Base-by-base conservation (phyloP, 257 asterid species). In the Eustoma russellianum region DNA sequence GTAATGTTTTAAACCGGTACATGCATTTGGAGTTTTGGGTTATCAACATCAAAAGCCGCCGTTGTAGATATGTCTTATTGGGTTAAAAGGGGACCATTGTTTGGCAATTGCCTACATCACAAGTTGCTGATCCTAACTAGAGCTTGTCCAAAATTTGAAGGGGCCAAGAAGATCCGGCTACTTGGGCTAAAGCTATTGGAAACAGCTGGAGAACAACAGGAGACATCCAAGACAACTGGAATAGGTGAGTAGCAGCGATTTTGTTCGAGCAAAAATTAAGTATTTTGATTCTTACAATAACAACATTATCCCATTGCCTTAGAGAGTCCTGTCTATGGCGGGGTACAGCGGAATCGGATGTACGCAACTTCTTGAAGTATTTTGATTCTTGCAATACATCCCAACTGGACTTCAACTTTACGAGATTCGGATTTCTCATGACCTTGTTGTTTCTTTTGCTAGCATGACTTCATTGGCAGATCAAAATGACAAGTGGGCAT, bases 121-220 rank as follows among this genome's bases (percentile, higher is more conserved):
- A 24, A 24, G 30, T 24, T 24, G 30, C 30, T 24, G 30, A 24
- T 24, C 1, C 30, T 24, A 24, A 24, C 2, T 24, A 24, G 30
- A 24, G 3, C 2, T 24, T 24, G 30, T 24, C 30, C 3, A 24
- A 24, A 24, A 2, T 24, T 24, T 41, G 59, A 38, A 88, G 97
- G 98, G 98, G 98, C 3, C 70, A 67, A 41, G 88, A 84, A 44
- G 84, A 91, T 74, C 98, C 98, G 38, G 98, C 98, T 16, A 87
- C 96, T 40, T 91, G 98, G 98, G 98, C 90, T 38, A 72, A 71
- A 58, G 60, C 79, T 15, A 34, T 84, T 3, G 95, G 90, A 50
- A 84, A 91, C 74, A 91, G 98, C 59, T 91, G 96, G 98, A 79
- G 98, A 70, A 91, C 95, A 28, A 91, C 96, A 4, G 95, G 93